A percentile compares a stretch with the other conserved stretches of the same genome.
Conservation (phyloP, 2,329 filamentous ascomycete genomes). For the Aspergillus sp. region DNA sequence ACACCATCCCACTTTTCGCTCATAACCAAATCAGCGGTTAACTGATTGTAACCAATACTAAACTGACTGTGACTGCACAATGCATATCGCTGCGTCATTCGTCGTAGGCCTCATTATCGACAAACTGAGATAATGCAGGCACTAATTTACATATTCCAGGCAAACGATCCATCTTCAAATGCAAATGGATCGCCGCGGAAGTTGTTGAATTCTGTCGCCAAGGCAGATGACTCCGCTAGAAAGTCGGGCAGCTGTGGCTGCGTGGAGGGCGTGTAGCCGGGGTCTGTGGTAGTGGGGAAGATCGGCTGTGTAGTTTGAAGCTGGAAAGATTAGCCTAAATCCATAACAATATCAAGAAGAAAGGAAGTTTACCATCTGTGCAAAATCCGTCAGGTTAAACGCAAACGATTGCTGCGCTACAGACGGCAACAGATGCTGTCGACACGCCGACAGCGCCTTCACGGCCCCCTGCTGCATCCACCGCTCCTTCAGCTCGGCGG, state of each 20-base stretch:
- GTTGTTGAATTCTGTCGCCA: conserved; percentile 20
- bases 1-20: no score
- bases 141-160: background rate
- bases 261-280: background rate
- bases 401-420: conserved; percentile 4
- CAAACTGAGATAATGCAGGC: no score
- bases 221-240: conserved; percentile 14
- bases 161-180: conserved; percentile 17
- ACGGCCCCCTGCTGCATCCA: conserved; percentile 31
- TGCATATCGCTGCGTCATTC: background rate
- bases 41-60: no score
- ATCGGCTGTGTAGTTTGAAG: conserved; percentile 3
- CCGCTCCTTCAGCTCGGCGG: conserved; percentile 24
- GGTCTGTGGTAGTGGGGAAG: background rate
- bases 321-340: background rate
- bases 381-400: background rate
- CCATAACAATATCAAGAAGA: no score
- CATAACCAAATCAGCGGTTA: no score
- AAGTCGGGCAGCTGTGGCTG: conserved; percentile 15
- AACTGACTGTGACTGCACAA: no score
- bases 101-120: background rate
- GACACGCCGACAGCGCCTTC: conserved; percentile 23
- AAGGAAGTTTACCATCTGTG: background rate
- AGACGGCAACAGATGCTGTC: conserved; percentile 19
- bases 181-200: conserved; percentile 22